Evolutionary conservation across 306 rosid species (phyloP).

Genomic region (Cucumis sativus): Cucumber_9930_V3 NC_026658.2:5542001-5542500

Average conservation of each 20-base stretch:
- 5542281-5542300: slow-evolving; percentile 38
- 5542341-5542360: slow-evolving; percentile 44
- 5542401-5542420: slow-evolving; percentile 81
- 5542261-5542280: slow-evolving; percentile 38
- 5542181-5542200: background rate
- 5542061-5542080: background rate
- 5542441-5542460: too few species aligned
- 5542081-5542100: background rate
- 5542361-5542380: slow-evolving; percentile 82
- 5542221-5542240: background rate
- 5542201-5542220: background rate
- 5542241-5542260: slow-evolving; percentile 58
- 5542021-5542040: background rate
- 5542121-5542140: background rate
- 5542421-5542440: slow-evolving; percentile 20
- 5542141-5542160: background rate
- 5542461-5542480: too few species aligned
- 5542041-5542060: background rate
- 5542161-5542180: background rate
- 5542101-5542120: background rate
- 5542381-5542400: slow-evolving; percentile 87
- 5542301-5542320: slow-evolving; percentile 41
- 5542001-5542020: background rate
- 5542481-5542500: too few species aligned
- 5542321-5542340: slow-evolving; percentile 31